Evolutionary conservation across 2,329 filamentous ascomycete genomes (phyloP).

Genomic region (Fusarium pseudoanthophilum): DNA sequence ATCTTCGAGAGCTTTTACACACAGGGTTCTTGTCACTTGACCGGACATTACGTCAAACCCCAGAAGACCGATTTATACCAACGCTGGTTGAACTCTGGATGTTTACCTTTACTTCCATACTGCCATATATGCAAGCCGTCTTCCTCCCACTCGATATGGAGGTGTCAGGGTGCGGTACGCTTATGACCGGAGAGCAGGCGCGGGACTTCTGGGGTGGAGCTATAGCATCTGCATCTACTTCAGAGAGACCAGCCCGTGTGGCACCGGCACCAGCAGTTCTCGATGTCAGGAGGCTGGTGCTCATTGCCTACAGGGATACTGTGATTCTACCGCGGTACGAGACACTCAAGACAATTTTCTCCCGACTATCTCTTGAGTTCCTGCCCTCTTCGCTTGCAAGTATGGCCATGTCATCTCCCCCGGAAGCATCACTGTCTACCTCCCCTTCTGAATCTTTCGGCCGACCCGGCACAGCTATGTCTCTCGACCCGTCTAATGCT

Average conservation of each 20-base stretch:
- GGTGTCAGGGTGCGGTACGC: constrained; percentile 83
- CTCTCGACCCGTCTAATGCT: constrained; percentile 77
- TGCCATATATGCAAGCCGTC: constrained; percentile 95
- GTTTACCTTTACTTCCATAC: constrained; percentile 86
- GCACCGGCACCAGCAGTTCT: constrained; percentile 67
- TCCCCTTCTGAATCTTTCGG: constrained; percentile 62
- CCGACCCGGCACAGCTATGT: constrained; percentile 79
- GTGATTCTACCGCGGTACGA: constrained; percentile 92
- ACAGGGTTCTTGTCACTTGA: constrained; percentile 89
- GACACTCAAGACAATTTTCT: constrained; percentile 88
- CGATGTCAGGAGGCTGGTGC: constrained; percentile 88
- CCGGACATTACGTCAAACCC: constrained; percentile 79
- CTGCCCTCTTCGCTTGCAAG: constrained; percentile 64
- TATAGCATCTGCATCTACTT: constrained; percentile 53
- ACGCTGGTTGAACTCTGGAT: constrained; percentile 94
- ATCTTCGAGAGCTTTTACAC: constrained; percentile 77
- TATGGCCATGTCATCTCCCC: constrained; percentile 65
- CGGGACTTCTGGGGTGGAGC: constrained; percentile 90
- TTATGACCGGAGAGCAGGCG: constrained; percentile 82
- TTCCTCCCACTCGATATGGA: constrained; percentile 94
- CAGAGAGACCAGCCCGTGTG: constrained; percentile 53
- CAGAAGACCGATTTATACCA: constrained; percentile 90
- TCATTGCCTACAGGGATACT: constrained; percentile 87
- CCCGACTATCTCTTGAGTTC: constrained; percentile 86
- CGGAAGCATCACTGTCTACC: constrained; percentile 61